Percentiles rank a stretch among this genome's conserved stretches.
These are phyloP conservation scores for Neltuma alba DNA, from an alignment of 306 rosid species.

Conservation along the genomic window DNA sequence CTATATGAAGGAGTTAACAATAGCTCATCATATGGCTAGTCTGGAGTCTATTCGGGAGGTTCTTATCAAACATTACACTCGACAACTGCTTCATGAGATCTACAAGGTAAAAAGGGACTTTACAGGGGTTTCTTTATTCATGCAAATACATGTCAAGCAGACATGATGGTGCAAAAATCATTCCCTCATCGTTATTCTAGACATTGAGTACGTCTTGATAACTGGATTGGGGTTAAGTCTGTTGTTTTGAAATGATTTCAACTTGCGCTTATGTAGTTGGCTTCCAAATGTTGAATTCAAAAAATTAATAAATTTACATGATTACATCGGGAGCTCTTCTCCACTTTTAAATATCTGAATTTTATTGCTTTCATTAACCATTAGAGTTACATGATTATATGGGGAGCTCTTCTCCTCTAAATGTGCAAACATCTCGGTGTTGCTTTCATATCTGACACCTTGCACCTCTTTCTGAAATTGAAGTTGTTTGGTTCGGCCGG, in stretches of 20 bases:
- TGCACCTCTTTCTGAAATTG: slow-evolving; percentile 39
- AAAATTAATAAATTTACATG: slow-evolving; percentile 2
- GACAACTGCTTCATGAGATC: slow-evolving; percentile 93
- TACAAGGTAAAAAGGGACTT: slow-evolving; percentile 64
- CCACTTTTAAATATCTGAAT: not conserved
- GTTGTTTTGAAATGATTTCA: not conserved
- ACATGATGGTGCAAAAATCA: slow-evolving; percentile 1
- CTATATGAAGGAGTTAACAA: slow-evolving; percentile 75
- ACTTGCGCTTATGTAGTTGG: slow-evolving; percentile 1
- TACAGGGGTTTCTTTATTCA: slow-evolving; percentile 17
- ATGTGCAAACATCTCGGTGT: not conserved
- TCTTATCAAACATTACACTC: slow-evolving; percentile 77
- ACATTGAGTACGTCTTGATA: not conserved
- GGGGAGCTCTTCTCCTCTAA: no score
- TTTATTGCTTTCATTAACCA: not conserved
- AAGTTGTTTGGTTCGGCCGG: slow-evolving; percentile 98
- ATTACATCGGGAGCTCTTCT: not conserved
- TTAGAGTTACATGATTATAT: slow-evolving; percentile 3
- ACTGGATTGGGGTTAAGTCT: not conserved
- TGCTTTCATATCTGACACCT: slow-evolving; percentile 18
- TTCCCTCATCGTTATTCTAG: not conserved
- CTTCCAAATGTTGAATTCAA: not conserved
- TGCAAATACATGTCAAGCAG: slow-evolving; percentile 3
- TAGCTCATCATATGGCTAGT: slow-evolving; percentile 94
- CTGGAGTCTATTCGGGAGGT: slow-evolving; percentile 83